These are phyloP conservation scores for Arabidopsis arenosa DNA, from an alignment of 345 rosid genomes.

Conservation along the genomic window DNA sequence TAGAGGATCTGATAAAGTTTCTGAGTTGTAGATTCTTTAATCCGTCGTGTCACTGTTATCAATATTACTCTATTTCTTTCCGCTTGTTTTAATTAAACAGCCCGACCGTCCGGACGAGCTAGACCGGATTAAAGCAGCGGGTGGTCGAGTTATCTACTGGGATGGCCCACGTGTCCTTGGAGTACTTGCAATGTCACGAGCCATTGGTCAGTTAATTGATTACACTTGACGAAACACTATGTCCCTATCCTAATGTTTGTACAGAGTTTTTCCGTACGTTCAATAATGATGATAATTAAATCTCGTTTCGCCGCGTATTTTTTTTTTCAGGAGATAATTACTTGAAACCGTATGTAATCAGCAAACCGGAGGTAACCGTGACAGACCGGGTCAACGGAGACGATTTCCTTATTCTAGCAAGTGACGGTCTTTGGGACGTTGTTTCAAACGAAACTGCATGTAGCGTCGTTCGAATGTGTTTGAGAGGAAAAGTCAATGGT, in stretches of 20 bases:
- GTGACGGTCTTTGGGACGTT: conserved; percentile 96
- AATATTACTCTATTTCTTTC: neutral
- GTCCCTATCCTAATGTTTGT: conserved; percentile 27
- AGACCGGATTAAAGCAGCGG: conserved; percentile 77
- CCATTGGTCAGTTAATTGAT: conserved; percentile 64
- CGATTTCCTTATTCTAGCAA: conserved; percentile 80
- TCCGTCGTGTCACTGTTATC: conserved; percentile 36
- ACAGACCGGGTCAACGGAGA: conserved; percentile 67
- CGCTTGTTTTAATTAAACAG: conserved; percentile 40
- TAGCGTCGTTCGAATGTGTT: conserved; percentile 71
- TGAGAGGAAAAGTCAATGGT: conserved; percentile 39
- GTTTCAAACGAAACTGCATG: conserved; percentile 86
- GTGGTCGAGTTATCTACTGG: conserved; percentile 92
- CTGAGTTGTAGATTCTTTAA: conserved; percentile 34
- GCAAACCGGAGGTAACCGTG: conserved; percentile 79
- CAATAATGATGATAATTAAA: neutral
- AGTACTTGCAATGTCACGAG: conserved; percentile 90
- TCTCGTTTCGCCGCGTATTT: conserved; percentile 26
- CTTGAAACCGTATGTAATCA: conserved; percentile 85
- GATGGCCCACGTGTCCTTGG: conserved; percentile 91
- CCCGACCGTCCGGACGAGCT: conserved; percentile 96
- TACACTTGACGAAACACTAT: conserved; percentile 35
- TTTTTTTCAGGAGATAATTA: conserved; percentile 69
- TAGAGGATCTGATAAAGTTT: conserved; percentile 35
- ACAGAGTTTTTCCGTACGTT: conserved; percentile 18